Base-by-base conservation (phyloP, 2,329 filamentous ascomycete species). In the Hypoxylon sp. region DNA sequence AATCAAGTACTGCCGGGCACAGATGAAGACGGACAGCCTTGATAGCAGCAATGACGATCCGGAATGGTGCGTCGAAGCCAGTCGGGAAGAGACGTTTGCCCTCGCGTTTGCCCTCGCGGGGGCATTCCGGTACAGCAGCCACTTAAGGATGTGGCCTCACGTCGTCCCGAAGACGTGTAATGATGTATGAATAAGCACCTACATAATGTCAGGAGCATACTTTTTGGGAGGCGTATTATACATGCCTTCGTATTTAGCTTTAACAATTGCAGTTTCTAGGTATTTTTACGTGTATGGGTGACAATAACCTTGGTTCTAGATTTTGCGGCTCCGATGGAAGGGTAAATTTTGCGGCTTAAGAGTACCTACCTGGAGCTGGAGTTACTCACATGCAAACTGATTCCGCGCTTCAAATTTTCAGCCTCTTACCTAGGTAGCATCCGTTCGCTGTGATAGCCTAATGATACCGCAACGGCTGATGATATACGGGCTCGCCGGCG, bases 401-500 rank as follows among this genome's bases (percentile, higher is more conserved):
- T 13, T 24, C 28, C 30, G 24, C 49, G 56, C 54, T 49, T 59
- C 44, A 48, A 20, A 22, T 47, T 49, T 43, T 43, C 49, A 54
- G 56, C 56, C 41, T 58, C 49, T 28, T 20, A n/a, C n/a, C n/a
- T n/a, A n/a, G n/a, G n/a, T n/a, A 37, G n/a, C 22, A 39, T n/a
- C 22, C 39, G 6, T 30, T 32, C 20, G 19, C 10, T 8, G 26
- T n/a, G 11, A 48, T 59, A 59, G 49, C 49, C 41, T 48, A 59
- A 30, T 52, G 13, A 41, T 39, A 48, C 6, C 11, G n/a, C 41
- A 8, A 17, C 20, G 26, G 34, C 20, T 3, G 15, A 50, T 50
- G 47, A 50, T 19, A 34, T 28, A 54, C 62, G 62, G 62, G n/a
- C 30, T 61, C 11, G 28, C 56, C 62, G 62, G 19, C 37, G 2